These are phyloP conservation scores for Aspergillus asperescens DNA, from an alignment of 495 filamentous ascomycete genomes.

Conservation along the genomic window DNA sequence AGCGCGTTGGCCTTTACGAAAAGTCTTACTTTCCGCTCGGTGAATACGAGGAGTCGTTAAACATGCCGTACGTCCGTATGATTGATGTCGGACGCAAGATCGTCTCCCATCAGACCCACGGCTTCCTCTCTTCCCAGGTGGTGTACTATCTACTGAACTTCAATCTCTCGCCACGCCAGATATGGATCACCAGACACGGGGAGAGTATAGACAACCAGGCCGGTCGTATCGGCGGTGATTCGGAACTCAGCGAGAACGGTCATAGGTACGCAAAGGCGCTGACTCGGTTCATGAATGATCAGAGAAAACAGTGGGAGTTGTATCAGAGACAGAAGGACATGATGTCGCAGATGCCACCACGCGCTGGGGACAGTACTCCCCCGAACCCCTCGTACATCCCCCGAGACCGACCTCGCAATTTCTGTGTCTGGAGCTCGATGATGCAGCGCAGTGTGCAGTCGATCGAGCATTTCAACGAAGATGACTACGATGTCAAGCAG, in stretches of 20 bases:
- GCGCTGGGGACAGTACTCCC: slow-evolving; percentile 83
- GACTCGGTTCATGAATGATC: slow-evolving; percentile 67
- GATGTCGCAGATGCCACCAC: slow-evolving; percentile 70
- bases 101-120: slow-evolving; percentile 79
- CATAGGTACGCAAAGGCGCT: slow-evolving; percentile 65
- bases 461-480: slow-evolving; percentile 83
- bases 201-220: slow-evolving; percentile 74
- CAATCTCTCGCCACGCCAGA: slow-evolving; percentile 89
- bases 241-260: slow-evolving; percentile 71
- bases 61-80: slow-evolving; percentile 93
- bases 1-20: slow-evolving; percentile 88
- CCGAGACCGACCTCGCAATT: slow-evolving; percentile 65
- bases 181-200: slow-evolving; percentile 96
- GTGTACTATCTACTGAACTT: slow-evolving; percentile 93
- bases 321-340: slow-evolving; percentile 68
- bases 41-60: slow-evolving; percentile 80
- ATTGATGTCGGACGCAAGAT: slow-evolving; percentile 96
- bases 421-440: slow-evolving; percentile 98
- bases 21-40: slow-evolving; percentile 88
- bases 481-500: slow-evolving; percentile 95
- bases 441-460: slow-evolving; percentile 80
- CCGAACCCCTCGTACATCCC: slow-evolving; percentile 79
- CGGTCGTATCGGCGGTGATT: slow-evolving; percentile 81
- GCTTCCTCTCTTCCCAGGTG: slow-evolving; percentile 85
- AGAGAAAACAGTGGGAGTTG: slow-evolving; percentile 70